These are phyloP conservation scores for Ocimum tenuiflorum DNA, from an alignment of 257 asterid species.

Conservation along the genomic window DNA sequence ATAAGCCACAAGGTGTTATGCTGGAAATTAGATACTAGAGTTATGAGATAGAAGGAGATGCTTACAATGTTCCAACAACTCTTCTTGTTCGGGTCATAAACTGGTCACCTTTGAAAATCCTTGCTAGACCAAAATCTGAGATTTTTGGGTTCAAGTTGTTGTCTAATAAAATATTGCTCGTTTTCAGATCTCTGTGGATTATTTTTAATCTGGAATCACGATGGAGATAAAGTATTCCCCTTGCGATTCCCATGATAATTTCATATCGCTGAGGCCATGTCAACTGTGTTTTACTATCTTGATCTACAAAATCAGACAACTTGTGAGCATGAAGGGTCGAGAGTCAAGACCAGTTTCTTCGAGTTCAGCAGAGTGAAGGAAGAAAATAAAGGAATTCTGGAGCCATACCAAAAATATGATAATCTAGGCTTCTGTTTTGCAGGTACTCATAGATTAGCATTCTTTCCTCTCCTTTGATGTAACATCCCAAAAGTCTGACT, in stretches of 20 bases:
- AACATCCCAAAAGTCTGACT: not conserved
- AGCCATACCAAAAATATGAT: not conserved
- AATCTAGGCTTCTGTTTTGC: conserved; percentile 6
- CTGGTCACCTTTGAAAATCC: not conserved
- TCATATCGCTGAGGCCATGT: conserved; percentile 5
- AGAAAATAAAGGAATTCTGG: not conserved
- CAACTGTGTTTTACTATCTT: not conserved
- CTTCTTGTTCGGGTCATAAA: not conserved
- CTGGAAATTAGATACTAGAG: not conserved
- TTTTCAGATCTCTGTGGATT: conserved; percentile 3
- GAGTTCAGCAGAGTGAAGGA: not conserved
- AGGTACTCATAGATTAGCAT: conserved; percentile 12
- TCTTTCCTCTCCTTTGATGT: conserved; percentile 2
- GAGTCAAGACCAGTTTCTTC: not conserved
- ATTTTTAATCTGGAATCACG: conserved; percentile 4
- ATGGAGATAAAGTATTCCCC: conserved; percentile 10
- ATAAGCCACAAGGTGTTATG: not conserved
- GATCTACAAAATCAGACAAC: not conserved
- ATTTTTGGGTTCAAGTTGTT: conserved; percentile 2
- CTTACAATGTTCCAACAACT: conserved; percentile 13
- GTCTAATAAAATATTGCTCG: conserved; percentile 9
- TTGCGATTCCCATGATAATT: conserved; percentile 6
- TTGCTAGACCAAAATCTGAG: conserved; percentile 11
- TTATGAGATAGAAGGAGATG: not conserved
- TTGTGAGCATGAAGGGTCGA: not conserved